These are phyloP conservation scores for Botryotinia narcissicola DNA, from an alignment of 2,329 filamentous ascomycete genomes.

Conservation along the genomic window DNA sequence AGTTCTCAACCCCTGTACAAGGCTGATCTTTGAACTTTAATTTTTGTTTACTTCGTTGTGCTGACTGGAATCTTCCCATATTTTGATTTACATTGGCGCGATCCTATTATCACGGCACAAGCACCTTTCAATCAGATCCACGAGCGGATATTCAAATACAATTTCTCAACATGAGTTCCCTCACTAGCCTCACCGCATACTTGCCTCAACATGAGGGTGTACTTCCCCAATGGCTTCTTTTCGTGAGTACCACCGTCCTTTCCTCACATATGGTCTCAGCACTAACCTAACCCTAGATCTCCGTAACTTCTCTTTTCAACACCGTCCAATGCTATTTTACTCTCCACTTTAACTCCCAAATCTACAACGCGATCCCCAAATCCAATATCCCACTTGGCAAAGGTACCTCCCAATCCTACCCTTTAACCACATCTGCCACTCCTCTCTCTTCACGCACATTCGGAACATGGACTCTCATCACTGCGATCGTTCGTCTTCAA, in stretches of 20 bases:
- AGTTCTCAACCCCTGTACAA: background rate
- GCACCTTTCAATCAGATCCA: background rate
- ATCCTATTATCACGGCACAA: background rate
- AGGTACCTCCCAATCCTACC: constrained; percentile 54
- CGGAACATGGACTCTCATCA: constrained; percentile 68
- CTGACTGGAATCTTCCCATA: background rate
- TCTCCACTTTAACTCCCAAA: constrained; percentile 75
- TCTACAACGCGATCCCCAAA: constrained; percentile 57
- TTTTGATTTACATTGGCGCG: background rate
- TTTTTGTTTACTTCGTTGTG: background rate
- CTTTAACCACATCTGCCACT: constrained; percentile 65
- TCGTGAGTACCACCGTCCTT: constrained; percentile 46
- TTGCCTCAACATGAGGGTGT: constrained; percentile 45
- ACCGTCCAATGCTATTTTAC: constrained; percentile 80
- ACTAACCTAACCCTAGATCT: constrained; percentile 57
- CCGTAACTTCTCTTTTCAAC: constrained; percentile 79
- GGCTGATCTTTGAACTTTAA: background rate
- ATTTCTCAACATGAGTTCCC: constrained; percentile 19
- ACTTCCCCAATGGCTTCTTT: constrained; percentile 63
- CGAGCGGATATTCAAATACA: background rate
- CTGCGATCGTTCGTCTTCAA: constrained; percentile 59
- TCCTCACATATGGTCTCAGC: background rate
- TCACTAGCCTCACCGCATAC: constrained; percentile 29
- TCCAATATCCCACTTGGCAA: constrained; percentile 45
- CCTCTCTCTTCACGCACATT: constrained; percentile 77